Percentiles rank a stretch among this genome's conserved stretches.
Conservation (phyloP, 2,329 filamentous ascomycete genomes). For the Diaporthe sp. region DNA sequence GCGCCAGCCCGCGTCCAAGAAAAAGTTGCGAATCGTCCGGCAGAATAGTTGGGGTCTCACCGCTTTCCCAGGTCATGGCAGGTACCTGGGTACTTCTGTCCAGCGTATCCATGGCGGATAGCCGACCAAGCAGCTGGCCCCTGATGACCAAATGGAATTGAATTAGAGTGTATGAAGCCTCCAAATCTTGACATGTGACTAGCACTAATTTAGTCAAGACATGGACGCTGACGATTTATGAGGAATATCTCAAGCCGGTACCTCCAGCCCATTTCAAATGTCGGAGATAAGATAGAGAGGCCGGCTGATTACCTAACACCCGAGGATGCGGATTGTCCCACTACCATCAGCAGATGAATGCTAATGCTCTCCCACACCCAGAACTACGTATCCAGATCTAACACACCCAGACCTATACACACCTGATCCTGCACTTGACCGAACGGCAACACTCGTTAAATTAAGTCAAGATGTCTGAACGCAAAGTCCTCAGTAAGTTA, state of each 20-base stretch:
- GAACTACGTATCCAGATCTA: too few species aligned
- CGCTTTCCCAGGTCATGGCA: constrained; percentile 5
- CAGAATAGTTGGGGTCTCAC: constrained; percentile 21
- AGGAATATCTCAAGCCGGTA: background rate
- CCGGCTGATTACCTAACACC: constrained; percentile 17
- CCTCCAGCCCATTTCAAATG: background rate
- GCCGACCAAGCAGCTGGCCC: background rate
- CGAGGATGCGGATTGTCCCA: background rate
- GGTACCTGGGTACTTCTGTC: background rate
- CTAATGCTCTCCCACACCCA: too few species aligned
- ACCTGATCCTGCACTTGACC: too few species aligned
- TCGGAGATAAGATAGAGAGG: background rate
- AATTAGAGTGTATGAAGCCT: background rate
- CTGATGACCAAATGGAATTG: too few species aligned
- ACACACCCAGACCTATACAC: too few species aligned
- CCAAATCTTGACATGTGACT: background rate
- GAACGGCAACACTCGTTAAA: background rate
- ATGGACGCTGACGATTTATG: background rate
- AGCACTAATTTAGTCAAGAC: background rate
- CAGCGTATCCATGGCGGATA: background rate
- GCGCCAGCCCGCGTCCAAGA: constrained; percentile 17
- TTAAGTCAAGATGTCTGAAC: constrained; percentile 77
- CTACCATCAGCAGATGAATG: background rate
- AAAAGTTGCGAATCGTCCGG: constrained; percentile 28
- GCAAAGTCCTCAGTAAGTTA: constrained; percentile 75